Percentiles rank a stretch among this genome's conserved stretches.
phyloP scores from a whole-genome alignment of 2,329 filamentous ascomycete genomes.

The Cordyceps farinosa region DNA sequence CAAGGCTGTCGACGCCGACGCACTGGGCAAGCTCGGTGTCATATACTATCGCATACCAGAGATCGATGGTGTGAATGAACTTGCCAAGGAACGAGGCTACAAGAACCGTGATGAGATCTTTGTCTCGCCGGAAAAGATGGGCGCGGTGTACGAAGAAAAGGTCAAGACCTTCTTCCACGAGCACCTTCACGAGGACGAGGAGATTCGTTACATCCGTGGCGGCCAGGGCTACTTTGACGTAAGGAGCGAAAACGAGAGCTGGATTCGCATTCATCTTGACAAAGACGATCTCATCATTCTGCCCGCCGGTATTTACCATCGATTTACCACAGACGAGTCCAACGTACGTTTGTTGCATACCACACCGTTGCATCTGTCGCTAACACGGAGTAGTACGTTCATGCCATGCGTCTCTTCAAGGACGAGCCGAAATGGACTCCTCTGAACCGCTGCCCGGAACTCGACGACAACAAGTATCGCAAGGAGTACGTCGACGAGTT shows the following conservation, averaged over 20 bases:
- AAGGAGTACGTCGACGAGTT: slow-evolving; percentile 67
- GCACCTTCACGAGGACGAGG: slow-evolving; percentile 96
- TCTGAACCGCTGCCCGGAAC: slow-evolving; percentile 72
- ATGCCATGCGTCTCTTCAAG: slow-evolving; percentile 95
- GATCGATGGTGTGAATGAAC: slow-evolving; percentile 63
- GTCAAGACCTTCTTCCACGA: slow-evolving; percentile 92
- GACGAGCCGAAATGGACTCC: slow-evolving; percentile 99
- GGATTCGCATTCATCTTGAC: slow-evolving; percentile 81
- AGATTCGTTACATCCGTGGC: slow-evolving; percentile 90
- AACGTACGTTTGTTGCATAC: slow-evolving; percentile 63
- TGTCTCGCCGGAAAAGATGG: slow-evolving; percentile 82
- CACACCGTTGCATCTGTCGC: background rate
- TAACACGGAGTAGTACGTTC: slow-evolving; percentile 66
- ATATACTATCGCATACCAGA: slow-evolving; percentile 68
- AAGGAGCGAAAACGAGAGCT: slow-evolving; percentile 73
- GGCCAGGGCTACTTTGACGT: slow-evolving; percentile 94
- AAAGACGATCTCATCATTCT: slow-evolving; percentile 91
- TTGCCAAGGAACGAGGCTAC: slow-evolving; percentile 76
- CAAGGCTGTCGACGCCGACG: slow-evolving; percentile 58
- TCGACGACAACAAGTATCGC: slow-evolving; percentile 75
- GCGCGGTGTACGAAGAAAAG: slow-evolving; percentile 84
- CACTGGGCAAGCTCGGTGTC: slow-evolving; percentile 74
- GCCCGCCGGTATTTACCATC: slow-evolving; percentile 92
- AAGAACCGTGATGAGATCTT: slow-evolving; percentile 93
- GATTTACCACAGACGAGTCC: slow-evolving; percentile 88